A percentile compares a stretch with the other conserved stretches of the same genome.
Conservation (phyloP, 2,329 filamentous ascomycete species). For the Aspergillus sp. region DNA sequence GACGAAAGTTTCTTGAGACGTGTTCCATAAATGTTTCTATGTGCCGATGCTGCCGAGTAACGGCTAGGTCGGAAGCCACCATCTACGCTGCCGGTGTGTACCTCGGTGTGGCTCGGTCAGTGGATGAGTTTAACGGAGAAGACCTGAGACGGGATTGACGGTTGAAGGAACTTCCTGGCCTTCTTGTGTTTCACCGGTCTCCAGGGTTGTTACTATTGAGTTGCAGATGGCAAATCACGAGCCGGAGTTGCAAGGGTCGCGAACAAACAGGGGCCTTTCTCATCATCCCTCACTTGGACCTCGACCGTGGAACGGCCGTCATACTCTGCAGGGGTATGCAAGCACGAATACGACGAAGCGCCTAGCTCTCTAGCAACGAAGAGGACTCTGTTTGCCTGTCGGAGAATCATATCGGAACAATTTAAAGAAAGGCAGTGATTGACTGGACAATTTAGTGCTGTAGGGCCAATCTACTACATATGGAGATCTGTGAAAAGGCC, state of each 20-base stretch:
- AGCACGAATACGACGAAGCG: background rate
- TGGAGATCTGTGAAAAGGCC: conserved; percentile 5
- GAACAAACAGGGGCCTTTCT: background rate
- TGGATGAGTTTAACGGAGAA: background rate
- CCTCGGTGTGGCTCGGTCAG: background rate
- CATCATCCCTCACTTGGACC: background rate
- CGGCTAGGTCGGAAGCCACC: background rate
- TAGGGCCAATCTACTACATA: conserved; percentile 9
- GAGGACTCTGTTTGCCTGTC: conserved; percentile 2
- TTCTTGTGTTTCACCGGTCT: background rate
- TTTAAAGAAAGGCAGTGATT: conserved; percentile 5
- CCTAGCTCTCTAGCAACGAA: background rate
- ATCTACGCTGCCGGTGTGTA: background rate
- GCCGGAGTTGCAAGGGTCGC: background rate
- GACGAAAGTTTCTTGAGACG: background rate
- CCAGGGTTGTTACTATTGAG: background rate
- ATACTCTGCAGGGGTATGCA: background rate
- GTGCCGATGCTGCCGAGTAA: conserved; percentile 8
- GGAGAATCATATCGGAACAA: background rate
- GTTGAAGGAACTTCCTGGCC: background rate
- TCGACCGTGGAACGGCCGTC: background rate
- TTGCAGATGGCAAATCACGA: background rate
- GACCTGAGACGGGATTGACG: conserved; percentile 4
- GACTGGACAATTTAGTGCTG: conserved; percentile 5
- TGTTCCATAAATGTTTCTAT: background rate